These are phyloP conservation scores for Noccaea caerulescens DNA, from an alignment of 345 rosid genomes.

Conservation along the genomic window DNA sequence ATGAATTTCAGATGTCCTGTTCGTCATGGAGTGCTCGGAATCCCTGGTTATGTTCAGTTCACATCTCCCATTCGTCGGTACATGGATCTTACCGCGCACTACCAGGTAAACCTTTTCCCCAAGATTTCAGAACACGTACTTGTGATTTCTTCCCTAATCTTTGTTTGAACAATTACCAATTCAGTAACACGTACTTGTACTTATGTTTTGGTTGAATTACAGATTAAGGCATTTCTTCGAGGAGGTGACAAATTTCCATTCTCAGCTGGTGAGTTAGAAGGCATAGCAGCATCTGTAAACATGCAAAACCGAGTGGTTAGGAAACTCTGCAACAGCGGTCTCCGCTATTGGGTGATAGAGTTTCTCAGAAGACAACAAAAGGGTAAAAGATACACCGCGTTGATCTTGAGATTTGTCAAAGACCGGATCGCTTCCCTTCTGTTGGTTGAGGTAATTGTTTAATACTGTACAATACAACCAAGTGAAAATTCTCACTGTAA, in stretches of 20 bases:
- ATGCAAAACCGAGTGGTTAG: slow-evolving; percentile 63
- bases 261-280: slow-evolving; percentile 89
- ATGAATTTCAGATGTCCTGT: slow-evolving; percentile 80
- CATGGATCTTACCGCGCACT: slow-evolving; percentile 96
- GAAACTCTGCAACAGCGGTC: slow-evolving; percentile 65
- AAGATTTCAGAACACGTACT: slow-evolving; percentile 9
- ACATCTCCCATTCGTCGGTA: slow-evolving; percentile 97
- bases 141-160: slow-evolving; percentile 1
- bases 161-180: not conserved
- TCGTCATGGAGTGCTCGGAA: slow-evolving; percentile 85
- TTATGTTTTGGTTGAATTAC: slow-evolving; percentile 13
- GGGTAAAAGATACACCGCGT: slow-evolving; percentile 69
- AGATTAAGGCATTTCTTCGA: slow-evolving; percentile 87
- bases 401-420: slow-evolving; percentile 81
- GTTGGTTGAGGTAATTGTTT: slow-evolving; percentile 68
- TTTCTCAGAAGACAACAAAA: slow-evolving; percentile 76
- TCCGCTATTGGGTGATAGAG: slow-evolving; percentile 90
- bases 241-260: slow-evolving; percentile 86
- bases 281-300: slow-evolving; percentile 70
- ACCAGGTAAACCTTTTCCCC: slow-evolving; percentile 58
- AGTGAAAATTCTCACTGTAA: not conserved
- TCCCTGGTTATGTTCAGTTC: slow-evolving; percentile 97
- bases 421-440: slow-evolving; percentile 76
- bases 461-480: not conserved
- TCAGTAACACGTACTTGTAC: not conserved